Percentiles rank a stretch among this genome's conserved stretches.
These are phyloP conservation scores for Naumovozyma baii DNA, from an alignment of 805 yeast genomes.

Conservation along the genomic window DNA sequence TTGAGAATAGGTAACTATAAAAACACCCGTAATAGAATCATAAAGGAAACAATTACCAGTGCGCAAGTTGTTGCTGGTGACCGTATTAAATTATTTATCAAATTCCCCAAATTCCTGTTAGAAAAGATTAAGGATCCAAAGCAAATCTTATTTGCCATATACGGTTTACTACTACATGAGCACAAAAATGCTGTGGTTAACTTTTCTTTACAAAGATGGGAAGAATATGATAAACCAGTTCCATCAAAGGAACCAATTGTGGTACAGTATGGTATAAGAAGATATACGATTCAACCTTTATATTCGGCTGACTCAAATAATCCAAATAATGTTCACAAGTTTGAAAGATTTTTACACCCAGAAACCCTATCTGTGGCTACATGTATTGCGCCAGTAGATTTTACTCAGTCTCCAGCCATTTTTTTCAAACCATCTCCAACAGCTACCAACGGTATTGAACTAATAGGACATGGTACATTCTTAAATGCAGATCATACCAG, in stretches of 20 bases:
- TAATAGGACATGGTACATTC: conserved; percentile 86
- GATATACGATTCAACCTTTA: conserved; percentile 72
- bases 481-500: conserved; percentile 78
- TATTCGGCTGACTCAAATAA: conserved; percentile 72
- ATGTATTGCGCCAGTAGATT: conserved; percentile 76
- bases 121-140: conserved; percentile 37
- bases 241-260: conserved; percentile 72
- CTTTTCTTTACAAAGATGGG: conserved; percentile 78
- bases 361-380: conserved; percentile 73
- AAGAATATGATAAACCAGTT: conserved; percentile 76
- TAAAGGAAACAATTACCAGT: conserved; percentile 44
- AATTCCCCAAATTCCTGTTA: conserved; percentile 42
- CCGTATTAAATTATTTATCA: conserved; percentile 48
- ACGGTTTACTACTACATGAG: conserved; percentile 74
- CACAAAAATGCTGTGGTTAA: conserved; percentile 78
- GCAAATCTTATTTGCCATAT: conserved; percentile 49
- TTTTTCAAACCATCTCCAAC: conserved; percentile 55
- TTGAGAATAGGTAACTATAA: conserved; percentile 67
- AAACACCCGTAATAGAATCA: conserved; percentile 59
- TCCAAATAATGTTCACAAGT: conserved; percentile 79
- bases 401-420: conserved; percentile 76
- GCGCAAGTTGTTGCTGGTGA: conserved; percentile 54
- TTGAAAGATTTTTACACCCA: conserved; percentile 72
- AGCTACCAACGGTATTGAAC: conserved; percentile 42
- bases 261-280: conserved; percentile 89